Percentiles rank a stretch among this genome's conserved stretches.
Evolutionary conservation across 495 filamentous ascomycete species (phyloP).

Genomic region (Symbiotaphrina buchneri): DNA sequence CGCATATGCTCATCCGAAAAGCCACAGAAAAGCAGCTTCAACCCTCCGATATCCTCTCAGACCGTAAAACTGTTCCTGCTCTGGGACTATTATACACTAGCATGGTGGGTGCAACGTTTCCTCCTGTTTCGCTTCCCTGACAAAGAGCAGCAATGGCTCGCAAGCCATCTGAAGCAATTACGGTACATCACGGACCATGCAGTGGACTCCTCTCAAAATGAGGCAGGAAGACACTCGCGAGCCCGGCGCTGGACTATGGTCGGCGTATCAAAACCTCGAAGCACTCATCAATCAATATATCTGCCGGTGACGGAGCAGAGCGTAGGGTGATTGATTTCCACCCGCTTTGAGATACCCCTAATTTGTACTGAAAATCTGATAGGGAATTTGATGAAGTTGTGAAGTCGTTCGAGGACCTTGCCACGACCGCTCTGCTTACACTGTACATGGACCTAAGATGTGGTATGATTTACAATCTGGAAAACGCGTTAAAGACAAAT

Average conservation of each 20-base stretch:
- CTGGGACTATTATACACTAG: constrained; percentile 82
- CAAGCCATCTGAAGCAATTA: constrained; percentile 50
- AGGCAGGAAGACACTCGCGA: constrained; percentile 17
- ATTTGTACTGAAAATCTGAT: constrained; percentile 1
- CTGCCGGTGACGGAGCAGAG: constrained; percentile 79
- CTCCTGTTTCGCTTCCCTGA: not conserved
- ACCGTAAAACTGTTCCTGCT: constrained; percentile 62
- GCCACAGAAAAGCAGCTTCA: constrained; percentile 42
- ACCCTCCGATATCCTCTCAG: constrained; percentile 64
- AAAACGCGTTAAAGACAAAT: constrained; percentile 11
- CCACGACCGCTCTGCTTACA: constrained; percentile 51
- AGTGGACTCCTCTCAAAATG: constrained; percentile 18
- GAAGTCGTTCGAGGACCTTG: constrained; percentile 54
- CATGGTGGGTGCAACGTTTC: constrained; percentile 32
- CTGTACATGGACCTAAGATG: constrained; percentile 75
- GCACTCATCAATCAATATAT: constrained; percentile 42
- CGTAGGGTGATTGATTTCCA: constrained; percentile 28
- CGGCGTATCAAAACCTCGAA: constrained; percentile 28
- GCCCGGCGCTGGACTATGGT: constrained; percentile 64
- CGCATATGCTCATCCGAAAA: constrained; percentile 37
- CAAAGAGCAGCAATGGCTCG: constrained; percentile 54
- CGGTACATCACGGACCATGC: constrained; percentile 37
- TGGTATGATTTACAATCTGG: constrained; percentile 39
- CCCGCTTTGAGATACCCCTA: not conserved
- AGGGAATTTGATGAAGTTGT: constrained; percentile 76